Evolutionary conservation across 768 basidiomycete species (phyloP), one percentile per base, ranked within the genome.

Genomic region (Panaeolus cyanescens): DNA sequence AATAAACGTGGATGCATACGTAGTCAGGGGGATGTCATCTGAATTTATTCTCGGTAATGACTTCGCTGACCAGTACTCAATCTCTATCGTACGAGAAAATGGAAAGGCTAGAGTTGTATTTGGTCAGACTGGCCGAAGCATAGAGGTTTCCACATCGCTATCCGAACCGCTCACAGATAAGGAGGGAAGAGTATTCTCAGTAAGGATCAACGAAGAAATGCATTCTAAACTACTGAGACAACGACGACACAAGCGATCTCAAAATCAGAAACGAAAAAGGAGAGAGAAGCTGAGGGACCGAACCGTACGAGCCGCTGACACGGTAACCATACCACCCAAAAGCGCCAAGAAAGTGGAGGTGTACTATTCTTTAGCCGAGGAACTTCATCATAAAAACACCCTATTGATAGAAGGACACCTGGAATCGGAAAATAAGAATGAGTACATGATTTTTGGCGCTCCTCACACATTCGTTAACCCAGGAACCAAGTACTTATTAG

Each of bases 31-130:
- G n/a, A 74, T 74, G 72, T 59, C 70, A 0, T 68, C 71, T 0
- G 69, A 70, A 0, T 69, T 76, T 31, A 71, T 76, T 50, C 56
- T 76, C 3, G 75, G 75, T 4, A 74, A 75, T 36, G 72, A 74
- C 36, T 74, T 71, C 32, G 45, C 73, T 5, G 74, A 74, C 61
- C 71, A 74, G 33, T 77, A 76, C 37, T 67, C 64, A 1, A 56
- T 77, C 4, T 74, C 76, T 0, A 54, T 76, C 1, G 37, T 71
- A 2, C 22, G 71, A 36, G 7, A 64, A 12, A 53, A 58, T 0
- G 66, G 62, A 22, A 32, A 22, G 6, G 60, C 64, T 0, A 19
- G 39, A 3, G 5, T 69, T 0, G n/a, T 54, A 25, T 64, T 69
- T 19, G 68, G 68, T 13, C 13, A 40, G 0, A 50, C 33, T 1